Evolutionary conservation across 2,329 filamentous ascomycete genomes (phyloP).

Genomic region (Rasamsonia emersonii): DNA sequence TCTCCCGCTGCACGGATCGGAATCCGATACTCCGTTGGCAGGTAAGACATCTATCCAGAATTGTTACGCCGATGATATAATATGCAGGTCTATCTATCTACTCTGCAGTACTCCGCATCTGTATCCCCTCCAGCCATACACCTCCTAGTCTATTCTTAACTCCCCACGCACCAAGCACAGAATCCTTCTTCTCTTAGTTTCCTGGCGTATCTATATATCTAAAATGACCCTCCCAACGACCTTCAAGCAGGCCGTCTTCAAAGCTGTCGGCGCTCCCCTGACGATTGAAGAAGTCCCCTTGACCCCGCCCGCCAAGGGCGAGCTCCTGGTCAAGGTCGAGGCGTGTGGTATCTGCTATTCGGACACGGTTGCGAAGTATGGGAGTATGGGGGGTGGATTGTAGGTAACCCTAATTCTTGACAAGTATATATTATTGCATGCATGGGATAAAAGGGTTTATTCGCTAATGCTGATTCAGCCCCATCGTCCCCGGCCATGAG

Average conservation of each 20-base stretch:
- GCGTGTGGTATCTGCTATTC: conserved; percentile 66
- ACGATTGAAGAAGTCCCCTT: conserved; percentile 53
- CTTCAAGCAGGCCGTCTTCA: conserved; percentile 58
- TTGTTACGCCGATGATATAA: no score
- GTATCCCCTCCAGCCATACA: no score
- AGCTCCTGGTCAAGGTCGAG: conserved; percentile 62
- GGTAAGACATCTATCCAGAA: no score
- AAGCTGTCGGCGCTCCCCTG: conserved; percentile 44
- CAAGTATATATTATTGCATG: conserved; percentile 4
- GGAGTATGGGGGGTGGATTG: conserved; percentile 47
- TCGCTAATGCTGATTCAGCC: conserved; percentile 25
- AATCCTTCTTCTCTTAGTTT: no score
- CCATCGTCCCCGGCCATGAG: conserved; percentile 62
- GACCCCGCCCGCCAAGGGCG: conserved; percentile 44
- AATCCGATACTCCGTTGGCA: no score
- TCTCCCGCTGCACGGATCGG: no score
- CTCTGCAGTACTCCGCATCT: no score
- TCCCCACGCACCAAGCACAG: no score
- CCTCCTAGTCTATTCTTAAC: no score
- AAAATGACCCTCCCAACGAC: conserved; percentile 48
- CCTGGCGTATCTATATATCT: no score
- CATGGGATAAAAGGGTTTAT: no score
- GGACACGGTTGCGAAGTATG: conserved; percentile 44
- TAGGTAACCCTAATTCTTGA: conserved; percentile 10
- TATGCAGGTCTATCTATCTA: no score